A percentile compares a stretch with the other conserved stretches of the same genome.
Conservation (phyloP, 768 basidiomycete genomes). For the Suillus subalutaceus region DNA sequence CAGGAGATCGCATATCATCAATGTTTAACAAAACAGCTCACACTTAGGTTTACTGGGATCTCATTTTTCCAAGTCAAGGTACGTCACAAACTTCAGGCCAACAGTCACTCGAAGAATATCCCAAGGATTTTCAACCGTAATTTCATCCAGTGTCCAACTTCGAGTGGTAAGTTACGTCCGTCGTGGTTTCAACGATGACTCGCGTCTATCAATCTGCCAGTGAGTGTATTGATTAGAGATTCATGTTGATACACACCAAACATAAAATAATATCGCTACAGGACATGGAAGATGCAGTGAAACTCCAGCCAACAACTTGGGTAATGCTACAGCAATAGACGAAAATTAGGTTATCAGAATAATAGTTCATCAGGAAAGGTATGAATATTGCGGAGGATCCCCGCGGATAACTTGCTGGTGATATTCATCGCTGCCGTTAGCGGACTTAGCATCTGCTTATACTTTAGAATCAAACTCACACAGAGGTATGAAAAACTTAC, state of each 20-base stretch:
- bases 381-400: background rate
- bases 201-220: background rate
- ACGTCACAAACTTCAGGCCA: background rate
- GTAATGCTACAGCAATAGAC: background rate
- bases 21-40: too few species aligned
- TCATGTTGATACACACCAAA: background rate
- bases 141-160: background rate
- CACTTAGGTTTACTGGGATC: background rate
- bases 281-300: background rate
- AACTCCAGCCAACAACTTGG: background rate
- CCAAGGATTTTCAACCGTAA: background rate
- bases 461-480: background rate
- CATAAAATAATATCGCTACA: background rate
- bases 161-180: background rate
- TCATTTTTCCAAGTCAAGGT: background rate
- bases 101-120: background rate
- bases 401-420: constrained; percentile 18
- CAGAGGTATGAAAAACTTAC: constrained; percentile 6
- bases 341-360: background rate
- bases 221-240: background rate
- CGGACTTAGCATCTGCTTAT: constrained; percentile 6
- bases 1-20: too few species aligned
- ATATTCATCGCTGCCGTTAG: constrained; percentile 10
- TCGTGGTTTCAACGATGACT: background rate
- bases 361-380: background rate